Base-by-base conservation (phyloP, 495 filamentous ascomycete species). In the Penicillium pancosmium region DNA sequence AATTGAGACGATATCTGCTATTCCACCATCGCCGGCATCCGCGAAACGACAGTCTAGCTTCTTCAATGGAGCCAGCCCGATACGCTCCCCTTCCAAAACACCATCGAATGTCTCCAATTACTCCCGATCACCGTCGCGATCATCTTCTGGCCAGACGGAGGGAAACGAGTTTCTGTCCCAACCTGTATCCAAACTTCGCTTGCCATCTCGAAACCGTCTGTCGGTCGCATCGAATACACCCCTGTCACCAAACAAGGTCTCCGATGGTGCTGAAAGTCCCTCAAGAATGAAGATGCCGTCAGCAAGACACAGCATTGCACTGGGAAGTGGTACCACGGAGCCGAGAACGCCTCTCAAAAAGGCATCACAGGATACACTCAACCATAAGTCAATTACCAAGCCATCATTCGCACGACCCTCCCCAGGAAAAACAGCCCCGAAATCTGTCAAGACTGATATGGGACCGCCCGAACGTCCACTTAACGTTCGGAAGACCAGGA, bases 21-120 rank as follows among this genome's bases (percentile, higher is more conserved):
- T 90, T 19, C 84, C 88, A 3, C 79, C 86, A 2, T 88, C 88
- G 16, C 88, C 88, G 8, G 82, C 78, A 2, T 73, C 82, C n/a
- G 67, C 69, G 10, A 74, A 79, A 57, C 73, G 85, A 56, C 74
- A 75, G 55, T 87, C 86, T 10, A 84, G 79, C 63, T 88, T 90
- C 70, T 89, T 85, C 68, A 78, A 75, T 54, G 69, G 77, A 12
- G 75, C 83, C 50, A 84, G 81, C 59, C 82, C 84, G 11, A 82
- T 83, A 68, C 76, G 79, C 10, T 82, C 84, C 11, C 77, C 80
- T 2, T 78, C 81, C 33, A 76, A 83, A 13, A 82, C 87, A 9
- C 71, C 79, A 19, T 88, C 83, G 10, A 74, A 80, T 15, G 63
- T 84, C 59, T 78, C 79, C 25, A 80, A 68, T 55, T 81, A 75